These are phyloP conservation scores for Paraglomus brasilianum DNA, from an alignment of 192 early-diverging fungal genomes.

Conservation along the genomic window DNA sequence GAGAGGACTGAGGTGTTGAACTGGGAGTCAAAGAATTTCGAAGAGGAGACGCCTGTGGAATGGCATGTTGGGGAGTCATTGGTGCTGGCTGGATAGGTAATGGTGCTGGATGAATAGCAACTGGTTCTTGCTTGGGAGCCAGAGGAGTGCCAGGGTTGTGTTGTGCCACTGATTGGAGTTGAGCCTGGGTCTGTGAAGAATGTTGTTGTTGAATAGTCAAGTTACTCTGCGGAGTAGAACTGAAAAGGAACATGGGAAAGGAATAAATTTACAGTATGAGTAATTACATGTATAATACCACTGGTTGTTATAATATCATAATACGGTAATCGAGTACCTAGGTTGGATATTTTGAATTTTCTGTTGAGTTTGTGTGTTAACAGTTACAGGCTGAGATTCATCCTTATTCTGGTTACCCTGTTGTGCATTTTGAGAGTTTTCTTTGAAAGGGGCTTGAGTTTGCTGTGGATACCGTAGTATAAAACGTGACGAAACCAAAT, in stretches of 20 bases:
- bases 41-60: conserved; percentile 9
- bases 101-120: conserved; percentile 26
- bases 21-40: conserved; percentile 18
- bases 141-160: neutral
- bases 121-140: conserved; percentile 16
- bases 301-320: too few species aligned
- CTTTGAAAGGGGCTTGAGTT: conserved; percentile 7
- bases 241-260: too few species aligned
- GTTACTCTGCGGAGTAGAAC: too few species aligned
- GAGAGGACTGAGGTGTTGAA: conserved; percentile 31
- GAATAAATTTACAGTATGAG: too few species aligned
- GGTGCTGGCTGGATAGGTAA: conserved; percentile 31
- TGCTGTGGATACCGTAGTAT: neutral
- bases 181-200: too few species aligned
- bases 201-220: too few species aligned
- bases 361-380: neutral
- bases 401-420: conserved; percentile 9
- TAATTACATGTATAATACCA: too few species aligned
- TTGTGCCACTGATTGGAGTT: too few species aligned
- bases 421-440: conserved; percentile 19
- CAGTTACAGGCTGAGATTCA: neutral
- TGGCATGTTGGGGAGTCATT: conserved; percentile 28
- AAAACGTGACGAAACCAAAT: neutral
- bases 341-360: conserved; percentile 6
- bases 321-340: neutral